Evolutionary conservation across 2,329 filamentous ascomycete genomes (phyloP).

Genomic region (Hirsutella thompsonii): DNA sequence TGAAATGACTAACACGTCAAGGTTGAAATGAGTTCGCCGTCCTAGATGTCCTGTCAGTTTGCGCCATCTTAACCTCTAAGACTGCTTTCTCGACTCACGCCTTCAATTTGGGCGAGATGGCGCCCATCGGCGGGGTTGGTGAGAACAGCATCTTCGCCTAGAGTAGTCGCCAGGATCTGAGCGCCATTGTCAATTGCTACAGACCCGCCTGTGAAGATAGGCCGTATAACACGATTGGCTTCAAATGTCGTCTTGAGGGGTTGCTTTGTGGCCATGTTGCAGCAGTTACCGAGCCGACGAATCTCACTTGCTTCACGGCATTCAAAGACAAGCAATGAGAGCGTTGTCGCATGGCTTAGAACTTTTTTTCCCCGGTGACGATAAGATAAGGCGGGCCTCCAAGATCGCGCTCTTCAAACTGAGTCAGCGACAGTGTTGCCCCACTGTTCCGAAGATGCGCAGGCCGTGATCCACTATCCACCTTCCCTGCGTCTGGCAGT

Average conservation of each 20-base stretch:
- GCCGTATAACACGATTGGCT: constrained; percentile 68
- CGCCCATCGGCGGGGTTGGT: constrained; percentile 74
- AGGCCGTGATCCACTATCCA: no score
- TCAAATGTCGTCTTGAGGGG: constrained; percentile 82
- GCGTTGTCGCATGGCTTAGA: not conserved
- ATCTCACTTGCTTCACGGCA: not conserved
- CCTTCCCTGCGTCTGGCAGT: no score
- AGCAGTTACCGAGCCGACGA: not conserved
- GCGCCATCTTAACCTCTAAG: not conserved
- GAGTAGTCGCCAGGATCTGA: constrained; percentile 69
- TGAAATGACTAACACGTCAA: constrained; percentile 38
- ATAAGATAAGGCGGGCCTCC: constrained; percentile 2
- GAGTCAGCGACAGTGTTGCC: constrained; percentile 4
- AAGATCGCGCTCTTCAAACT: not conserved
- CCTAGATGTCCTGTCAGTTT: constrained; percentile 27
- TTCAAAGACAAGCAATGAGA: not conserved
- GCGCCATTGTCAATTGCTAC: constrained; percentile 73
- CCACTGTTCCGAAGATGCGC: no score
- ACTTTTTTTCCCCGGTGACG: constrained; percentile 2
- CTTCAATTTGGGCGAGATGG: constrained; percentile 76
- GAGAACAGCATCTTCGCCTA: constrained; percentile 86
- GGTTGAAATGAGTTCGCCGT: constrained; percentile 70
- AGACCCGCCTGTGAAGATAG: constrained; percentile 86
- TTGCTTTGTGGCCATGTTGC: constrained; percentile 43
- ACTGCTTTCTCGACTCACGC: constrained; percentile 36